These are phyloP conservation scores for Serendipita sp. DNA, from an alignment of 768 basidiomycete genomes.

Conservation along the genomic window DNA sequence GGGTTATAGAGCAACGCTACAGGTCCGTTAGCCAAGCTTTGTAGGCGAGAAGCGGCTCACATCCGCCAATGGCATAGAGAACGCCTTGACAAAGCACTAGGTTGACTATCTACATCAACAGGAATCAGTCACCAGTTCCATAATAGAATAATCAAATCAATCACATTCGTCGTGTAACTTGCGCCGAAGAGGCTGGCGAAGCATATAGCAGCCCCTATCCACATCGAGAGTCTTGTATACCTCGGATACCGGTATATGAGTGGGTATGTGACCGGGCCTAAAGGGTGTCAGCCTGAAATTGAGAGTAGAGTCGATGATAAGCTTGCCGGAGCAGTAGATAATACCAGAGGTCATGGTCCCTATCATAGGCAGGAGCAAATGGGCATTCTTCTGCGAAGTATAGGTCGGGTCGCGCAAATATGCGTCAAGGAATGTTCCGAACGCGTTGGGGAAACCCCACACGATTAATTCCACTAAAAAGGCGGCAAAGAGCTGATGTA, in stretches of 20 bases:
- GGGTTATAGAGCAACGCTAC: conserved; percentile 18
- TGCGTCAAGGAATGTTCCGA: conserved; percentile 18
- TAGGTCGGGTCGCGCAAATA: conserved; percentile 17
- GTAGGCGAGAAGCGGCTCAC: not conserved
- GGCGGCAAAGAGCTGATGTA: conserved; percentile 15
- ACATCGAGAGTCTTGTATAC: conserved; percentile 12
- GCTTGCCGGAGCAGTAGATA: conserved; percentile 18
- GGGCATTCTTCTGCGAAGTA: conserved; percentile 14
- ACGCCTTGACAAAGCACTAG: conserved; percentile 17
- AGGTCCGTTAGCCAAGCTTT: not conserved
- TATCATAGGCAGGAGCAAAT: conserved; percentile 18
- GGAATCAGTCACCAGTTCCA: not conserved
- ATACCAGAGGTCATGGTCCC: conserved; percentile 18
- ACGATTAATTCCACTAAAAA: conserved; percentile 18
- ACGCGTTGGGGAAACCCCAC: conserved; percentile 19
- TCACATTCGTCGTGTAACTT: conserved; percentile 15
- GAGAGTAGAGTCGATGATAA: no score
- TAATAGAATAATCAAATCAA: not conserved
- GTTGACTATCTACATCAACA: conserved; percentile 7
- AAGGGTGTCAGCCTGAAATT: no score
- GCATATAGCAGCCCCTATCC: conserved; percentile 15
- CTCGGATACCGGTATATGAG: conserved; percentile 16
- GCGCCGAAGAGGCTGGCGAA: conserved; percentile 16
- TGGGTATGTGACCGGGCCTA: no score
- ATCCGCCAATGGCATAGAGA: conserved; percentile 18